Percentiles rank a stretch among this genome's conserved stretches.
Conservation (phyloP, 2,329 filamentous ascomycete genomes). For the Lasiodiplodia sp. region DNA sequence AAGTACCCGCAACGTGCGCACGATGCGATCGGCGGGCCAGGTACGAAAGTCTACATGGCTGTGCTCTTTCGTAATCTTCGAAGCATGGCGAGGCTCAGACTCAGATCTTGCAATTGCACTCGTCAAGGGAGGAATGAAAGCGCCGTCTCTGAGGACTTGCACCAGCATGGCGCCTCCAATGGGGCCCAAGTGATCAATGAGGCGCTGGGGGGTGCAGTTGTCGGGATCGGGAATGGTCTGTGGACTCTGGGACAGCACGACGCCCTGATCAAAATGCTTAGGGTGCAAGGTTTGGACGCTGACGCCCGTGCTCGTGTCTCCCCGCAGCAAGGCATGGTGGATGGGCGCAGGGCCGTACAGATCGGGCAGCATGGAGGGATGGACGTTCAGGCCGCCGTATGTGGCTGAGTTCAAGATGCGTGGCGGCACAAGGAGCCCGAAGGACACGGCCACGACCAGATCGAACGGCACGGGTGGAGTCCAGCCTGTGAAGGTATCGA, state of each 20-base stretch:
- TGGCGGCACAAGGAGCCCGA: slow-evolving; percentile 85
- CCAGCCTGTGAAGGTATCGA: slow-evolving; percentile 86
- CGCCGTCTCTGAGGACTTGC: slow-evolving; percentile 64
- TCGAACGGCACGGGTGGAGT: slow-evolving; percentile 63
- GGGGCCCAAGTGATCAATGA: slow-evolving; percentile 65
- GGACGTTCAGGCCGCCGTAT: slow-evolving; percentile 91
- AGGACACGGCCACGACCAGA: slow-evolving; percentile 90
- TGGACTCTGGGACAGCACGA: slow-evolving; percentile 72
- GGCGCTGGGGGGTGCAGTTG: slow-evolving; percentile 54
- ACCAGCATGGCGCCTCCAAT: slow-evolving; percentile 76
- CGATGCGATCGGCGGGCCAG: slow-evolving; percentile 61
- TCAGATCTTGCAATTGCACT: slow-evolving; percentile 43
- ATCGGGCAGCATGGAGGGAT: slow-evolving; percentile 88
- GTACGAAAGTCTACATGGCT: slow-evolving; percentile 66
- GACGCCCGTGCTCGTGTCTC: slow-evolving; percentile 71
- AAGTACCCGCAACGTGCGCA: slow-evolving; percentile 65
- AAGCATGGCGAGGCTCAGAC: slow-evolving; percentile 61
- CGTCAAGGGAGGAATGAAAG: slow-evolving; percentile 70
- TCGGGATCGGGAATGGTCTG: slow-evolving; percentile 60
- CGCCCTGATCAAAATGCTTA: slow-evolving; percentile 77
- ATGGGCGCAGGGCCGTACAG: slow-evolving; percentile 87
- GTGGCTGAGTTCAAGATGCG: slow-evolving; percentile 72
- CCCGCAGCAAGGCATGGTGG: slow-evolving; percentile 78
- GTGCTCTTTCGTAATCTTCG: slow-evolving; percentile 74
- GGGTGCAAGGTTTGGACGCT: slow-evolving; percentile 87